Conservation (phyloP, 352 stramenopile species). For the Blastocystis sp. region DNA sequence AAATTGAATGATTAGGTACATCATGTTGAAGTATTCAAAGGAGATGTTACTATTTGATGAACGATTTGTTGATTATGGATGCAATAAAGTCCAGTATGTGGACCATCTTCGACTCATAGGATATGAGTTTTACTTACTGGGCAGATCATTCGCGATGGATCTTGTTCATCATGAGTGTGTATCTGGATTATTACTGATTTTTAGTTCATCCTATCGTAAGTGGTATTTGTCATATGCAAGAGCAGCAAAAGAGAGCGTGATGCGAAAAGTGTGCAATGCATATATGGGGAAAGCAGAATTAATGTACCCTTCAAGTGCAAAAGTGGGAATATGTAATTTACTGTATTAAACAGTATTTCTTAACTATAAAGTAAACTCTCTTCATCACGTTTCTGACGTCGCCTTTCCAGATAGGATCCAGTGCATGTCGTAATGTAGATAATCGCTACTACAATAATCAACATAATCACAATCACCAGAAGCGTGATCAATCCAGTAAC, state of each 20-base stretch:
- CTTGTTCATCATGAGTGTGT: constrained; percentile 27
- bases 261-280: constrained; percentile 19
- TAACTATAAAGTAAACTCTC: not conserved
- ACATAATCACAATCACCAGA: not conserved
- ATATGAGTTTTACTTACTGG: constrained; percentile 53
- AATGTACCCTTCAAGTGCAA: not conserved
- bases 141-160: constrained; percentile 12
- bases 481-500: not conserved
- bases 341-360: constrained; percentile 27
- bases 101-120: constrained; percentile 35
- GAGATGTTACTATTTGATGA: constrained; percentile 40
- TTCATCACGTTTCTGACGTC: too few species aligned
- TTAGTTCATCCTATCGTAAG: constrained; percentile 35
- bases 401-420: too few species aligned
- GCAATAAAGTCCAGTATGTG: constrained; percentile 58
- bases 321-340: constrained; percentile 21
- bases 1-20: constrained; percentile 25
- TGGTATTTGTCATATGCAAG: constrained; percentile 14
- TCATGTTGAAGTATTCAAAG: constrained; percentile 4
- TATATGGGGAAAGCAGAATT: constrained; percentile 18
- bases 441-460: not conserved
- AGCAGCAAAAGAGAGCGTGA: not conserved
- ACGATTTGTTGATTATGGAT: constrained; percentile 62
- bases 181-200: not conserved
- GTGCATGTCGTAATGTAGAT: not conserved